Evolutionary conservation across 2,329 filamentous ascomycete species (phyloP), one percentile per base, ranked within the genome.

Genomic region (Beauveria australis): DNA sequence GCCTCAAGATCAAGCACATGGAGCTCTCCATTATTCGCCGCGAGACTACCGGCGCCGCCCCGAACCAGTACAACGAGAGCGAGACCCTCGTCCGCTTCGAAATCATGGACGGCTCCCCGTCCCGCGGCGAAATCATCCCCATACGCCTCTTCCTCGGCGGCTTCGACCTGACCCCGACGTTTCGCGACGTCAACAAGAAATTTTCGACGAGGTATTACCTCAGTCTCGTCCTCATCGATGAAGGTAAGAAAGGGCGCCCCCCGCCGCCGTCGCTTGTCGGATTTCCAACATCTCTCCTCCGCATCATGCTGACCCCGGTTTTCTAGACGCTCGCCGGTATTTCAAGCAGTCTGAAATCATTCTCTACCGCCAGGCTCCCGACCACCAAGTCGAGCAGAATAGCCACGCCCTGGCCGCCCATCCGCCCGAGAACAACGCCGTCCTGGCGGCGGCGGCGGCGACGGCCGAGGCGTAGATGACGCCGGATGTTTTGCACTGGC

Each of bases 51-150:
- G 94, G 95, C 60, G 91, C 92, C 5, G 91, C 94, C 24, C 94
- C 94, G 7, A 99, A 99, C 73, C 95, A 99, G 76, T 99, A 99
- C 78, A 99, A 99, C 73, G 95, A 99, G 79, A 97, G 92, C 76
- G 94, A 99, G 78, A 99, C 94, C 3, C 78, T 99, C 68, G 94
- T 99, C 61, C 86, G 95, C 66, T 99, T 99, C 69, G 94, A 99
- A 88, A 99, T 99, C 72, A 99, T 99, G 94, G 94, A 99, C 73
- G 94, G 94, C 63, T 97, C 93, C n/a, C 94, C 94, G 40, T 97
- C 92, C 58, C 84, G 94, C 79, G 92, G 90, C 83, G 86, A 82
- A 79, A 97, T 94, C 2, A 99, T 99, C 64, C 94, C 94, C 24
- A 99, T 99, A 71, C 85, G 94, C 68, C 81, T 99, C 60, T 99